Evolutionary conservation across 768 basidiomycete species (phyloP).

Genomic region (Auricularia sp.): DNA sequence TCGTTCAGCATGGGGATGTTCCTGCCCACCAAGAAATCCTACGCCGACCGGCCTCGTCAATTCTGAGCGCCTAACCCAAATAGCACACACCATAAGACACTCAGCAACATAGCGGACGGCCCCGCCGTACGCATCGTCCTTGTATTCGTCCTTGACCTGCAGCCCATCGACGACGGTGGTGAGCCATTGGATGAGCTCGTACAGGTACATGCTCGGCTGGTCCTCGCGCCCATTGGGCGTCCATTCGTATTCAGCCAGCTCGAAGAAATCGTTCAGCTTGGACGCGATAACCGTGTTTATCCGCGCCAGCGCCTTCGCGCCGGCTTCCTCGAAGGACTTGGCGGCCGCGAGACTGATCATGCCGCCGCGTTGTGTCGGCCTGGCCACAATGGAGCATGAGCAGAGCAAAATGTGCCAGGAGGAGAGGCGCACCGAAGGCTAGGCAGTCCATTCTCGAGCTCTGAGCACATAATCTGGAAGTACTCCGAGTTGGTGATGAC

Average conservation of each 20-base stretch:
- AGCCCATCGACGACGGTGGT: conserved; percentile 91
- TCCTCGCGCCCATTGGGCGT: conserved; percentile 59
- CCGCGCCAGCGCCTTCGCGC: conserved; percentile 59
- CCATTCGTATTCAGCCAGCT: conserved; percentile 93
- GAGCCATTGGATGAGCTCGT: conserved; percentile 93
- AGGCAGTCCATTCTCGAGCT: conserved; percentile 77
- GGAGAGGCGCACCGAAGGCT: conserved; percentile 50
- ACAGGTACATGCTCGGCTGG: conserved; percentile 86
- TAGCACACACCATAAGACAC: conserved; percentile 67
- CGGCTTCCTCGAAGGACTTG: conserved; percentile 57
- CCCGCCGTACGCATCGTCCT: conserved; percentile 80
- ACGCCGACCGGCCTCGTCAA: not conserved
- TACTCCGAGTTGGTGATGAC: conserved; percentile 89
- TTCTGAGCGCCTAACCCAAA: not conserved
- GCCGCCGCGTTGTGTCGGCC: conserved; percentile 77
- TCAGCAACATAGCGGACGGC: conserved; percentile 84
- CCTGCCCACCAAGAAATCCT: conserved; percentile 73
- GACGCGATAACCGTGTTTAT: conserved; percentile 77
- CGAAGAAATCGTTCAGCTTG: conserved; percentile 94
- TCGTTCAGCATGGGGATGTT: conserved; percentile 78
- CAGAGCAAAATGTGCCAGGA: not conserved
- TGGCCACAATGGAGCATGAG: conserved; percentile 19
- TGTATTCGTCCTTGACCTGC: conserved; percentile 72
- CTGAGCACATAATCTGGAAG: conserved; percentile 74
- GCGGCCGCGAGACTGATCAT: conserved; percentile 58